Percentiles rank a stretch among this genome's conserved stretches.
Evolutionary conservation across 2,329 filamentous ascomycete genomes (phyloP).

Genomic region (Sphaerulina vaccinii): DNA sequence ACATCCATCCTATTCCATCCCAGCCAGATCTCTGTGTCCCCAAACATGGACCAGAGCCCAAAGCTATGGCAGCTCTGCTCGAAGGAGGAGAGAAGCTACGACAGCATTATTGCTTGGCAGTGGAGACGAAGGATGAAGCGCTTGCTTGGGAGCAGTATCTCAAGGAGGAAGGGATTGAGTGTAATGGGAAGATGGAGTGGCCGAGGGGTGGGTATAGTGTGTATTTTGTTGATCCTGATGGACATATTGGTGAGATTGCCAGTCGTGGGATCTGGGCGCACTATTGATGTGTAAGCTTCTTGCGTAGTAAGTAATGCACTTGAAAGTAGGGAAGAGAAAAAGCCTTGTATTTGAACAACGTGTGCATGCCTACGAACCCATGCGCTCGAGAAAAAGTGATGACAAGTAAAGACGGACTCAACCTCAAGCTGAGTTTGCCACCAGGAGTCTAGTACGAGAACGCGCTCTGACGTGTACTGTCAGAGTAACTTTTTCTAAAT

Average conservation of each 20-base stretch:
- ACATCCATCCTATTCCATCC: slow-evolving; percentile 6
- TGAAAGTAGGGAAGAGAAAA: no score
- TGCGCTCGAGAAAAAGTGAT: no score
- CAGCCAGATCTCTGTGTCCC: slow-evolving; percentile 11
- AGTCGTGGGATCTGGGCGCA: slow-evolving; percentile 19
- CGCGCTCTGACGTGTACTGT: background rate
- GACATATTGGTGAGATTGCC: slow-evolving; percentile 18
- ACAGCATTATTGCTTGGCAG: slow-evolving; percentile 18
- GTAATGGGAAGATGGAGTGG: slow-evolving; percentile 18
- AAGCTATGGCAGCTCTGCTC: slow-evolving; percentile 5
- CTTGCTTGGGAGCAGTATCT: slow-evolving; percentile 14
- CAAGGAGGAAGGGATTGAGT: background rate
- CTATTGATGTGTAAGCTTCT: slow-evolving; percentile 4
- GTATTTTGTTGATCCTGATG: slow-evolving; percentile 20
- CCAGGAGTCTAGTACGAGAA: no score
- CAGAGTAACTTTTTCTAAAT: slow-evolving; percentile 5
- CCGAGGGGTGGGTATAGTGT: slow-evolving; percentile 18
- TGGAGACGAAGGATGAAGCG: slow-evolving; percentile 12
- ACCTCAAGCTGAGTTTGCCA: no score
- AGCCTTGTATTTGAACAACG: no score
- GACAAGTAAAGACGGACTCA: no score
- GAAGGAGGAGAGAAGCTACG: slow-evolving; percentile 6
- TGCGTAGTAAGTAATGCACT: background rate
- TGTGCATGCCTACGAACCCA: no score
- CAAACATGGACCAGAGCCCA: slow-evolving; percentile 10